Conservation (phyloP, 352 stramenopile genomes). For the Aphanomyces cochlioides region DNA sequence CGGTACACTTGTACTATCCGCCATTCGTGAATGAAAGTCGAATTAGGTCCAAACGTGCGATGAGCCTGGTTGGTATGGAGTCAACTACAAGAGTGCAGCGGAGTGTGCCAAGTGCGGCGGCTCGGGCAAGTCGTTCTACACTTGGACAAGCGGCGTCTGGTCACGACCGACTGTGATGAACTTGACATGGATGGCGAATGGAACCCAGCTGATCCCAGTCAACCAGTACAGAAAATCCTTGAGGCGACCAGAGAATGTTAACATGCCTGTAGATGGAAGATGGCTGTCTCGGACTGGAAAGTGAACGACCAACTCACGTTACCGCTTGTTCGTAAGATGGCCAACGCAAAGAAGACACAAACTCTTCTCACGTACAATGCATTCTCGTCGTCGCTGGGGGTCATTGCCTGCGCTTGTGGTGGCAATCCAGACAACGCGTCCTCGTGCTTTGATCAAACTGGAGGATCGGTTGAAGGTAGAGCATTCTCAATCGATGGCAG, state of each 20-base stretch:
- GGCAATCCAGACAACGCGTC: not conserved
- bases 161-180: slow-evolving; percentile 4
- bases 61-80: not conserved
- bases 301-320: not conserved
- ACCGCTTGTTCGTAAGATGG: slow-evolving; percentile 8
- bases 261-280: not conserved
- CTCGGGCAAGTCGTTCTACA: slow-evolving; percentile 10
- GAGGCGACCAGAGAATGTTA: not conserved
- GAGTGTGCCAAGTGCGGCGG: slow-evolving; percentile 26
- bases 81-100: not conserved
- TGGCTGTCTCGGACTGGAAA: not conserved
- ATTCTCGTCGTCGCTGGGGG: not conserved
- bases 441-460: slow-evolving; percentile 2
- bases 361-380: slow-evolving; percentile 20
- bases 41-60: not conserved
- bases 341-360: slow-evolving; percentile 18
- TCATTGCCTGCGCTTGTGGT: slow-evolving; percentile 26
- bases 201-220: slow-evolving; percentile 18
- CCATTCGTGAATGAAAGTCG: not conserved
- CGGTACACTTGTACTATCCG: not conserved
- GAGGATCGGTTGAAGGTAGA: slow-evolving; percentile 7
- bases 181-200: slow-evolving; percentile 23
- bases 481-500: too few species aligned
- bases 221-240: slow-evolving; percentile 15
- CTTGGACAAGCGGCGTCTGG: slow-evolving; percentile 21